Evolutionary conservation across 2,329 filamentous ascomycete genomes (phyloP).

Genomic region (Fusarium nodosum): DNA sequence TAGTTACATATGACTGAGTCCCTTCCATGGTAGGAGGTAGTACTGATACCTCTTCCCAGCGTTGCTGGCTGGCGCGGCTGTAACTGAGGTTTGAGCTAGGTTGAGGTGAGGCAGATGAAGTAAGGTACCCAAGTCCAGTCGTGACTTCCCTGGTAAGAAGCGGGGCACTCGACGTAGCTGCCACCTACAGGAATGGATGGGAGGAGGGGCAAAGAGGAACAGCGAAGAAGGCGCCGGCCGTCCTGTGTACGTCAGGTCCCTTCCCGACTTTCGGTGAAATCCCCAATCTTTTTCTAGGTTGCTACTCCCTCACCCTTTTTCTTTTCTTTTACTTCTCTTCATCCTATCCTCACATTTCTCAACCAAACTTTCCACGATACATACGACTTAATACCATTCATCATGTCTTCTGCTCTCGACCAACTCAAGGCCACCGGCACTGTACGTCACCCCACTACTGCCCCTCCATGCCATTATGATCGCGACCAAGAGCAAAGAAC

Average conservation of each 20-base stretch:
- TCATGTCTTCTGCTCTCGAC: conserved; percentile 91
- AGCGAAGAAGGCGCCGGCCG: conserved; percentile 37
- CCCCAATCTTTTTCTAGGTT: conserved; percentile 39
- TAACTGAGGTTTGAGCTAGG: conserved; percentile 27
- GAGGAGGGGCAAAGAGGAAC: conserved; percentile 44
- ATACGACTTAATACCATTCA: conserved; percentile 40
- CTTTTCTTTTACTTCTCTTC: conserved; percentile 22
- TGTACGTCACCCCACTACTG: conserved; percentile 70
- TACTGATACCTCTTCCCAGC: background rate
- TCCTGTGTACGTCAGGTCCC: conserved; percentile 45
- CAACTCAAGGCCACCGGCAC: conserved; percentile 98
- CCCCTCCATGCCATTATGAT: conserved; percentile 51
- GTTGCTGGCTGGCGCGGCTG: conserved; percentile 43
- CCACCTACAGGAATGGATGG: conserved; percentile 17
- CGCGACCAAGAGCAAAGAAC: conserved; percentile 22
- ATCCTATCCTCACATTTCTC: conserved; percentile 29
- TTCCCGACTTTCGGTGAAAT: conserved; percentile 43
- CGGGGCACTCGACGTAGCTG: conserved; percentile 28
- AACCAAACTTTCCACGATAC: conserved; percentile 28
- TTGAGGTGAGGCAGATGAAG: conserved; percentile 37
- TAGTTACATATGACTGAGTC: background rate
- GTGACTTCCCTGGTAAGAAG: conserved; percentile 35
- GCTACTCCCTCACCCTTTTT: conserved; percentile 21
- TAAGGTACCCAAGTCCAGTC: conserved; percentile 28
- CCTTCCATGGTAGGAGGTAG: background rate